Evolutionary conservation across 257 asterid species (phyloP).

Genomic region (Solanum bukasovii): DNA sequence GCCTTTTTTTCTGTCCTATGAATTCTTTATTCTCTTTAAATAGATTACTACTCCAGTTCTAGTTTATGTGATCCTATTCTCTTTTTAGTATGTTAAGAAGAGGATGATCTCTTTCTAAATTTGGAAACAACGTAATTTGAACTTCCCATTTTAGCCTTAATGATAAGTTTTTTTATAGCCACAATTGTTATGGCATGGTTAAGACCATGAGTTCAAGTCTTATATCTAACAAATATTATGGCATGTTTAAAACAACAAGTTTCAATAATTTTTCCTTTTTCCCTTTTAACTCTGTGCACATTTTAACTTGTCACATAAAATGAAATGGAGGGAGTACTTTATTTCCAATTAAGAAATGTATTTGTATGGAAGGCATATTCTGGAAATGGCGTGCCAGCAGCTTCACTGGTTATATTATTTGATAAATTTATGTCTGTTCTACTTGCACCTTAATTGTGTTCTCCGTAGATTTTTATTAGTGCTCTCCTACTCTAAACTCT

Average conservation of each 20-base stretch:
- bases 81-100: neutral
- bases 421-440: neutral
- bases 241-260: neutral
- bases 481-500: neutral
- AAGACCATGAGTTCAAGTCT: neutral
- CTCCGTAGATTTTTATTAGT: neutral
- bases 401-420: neutral
- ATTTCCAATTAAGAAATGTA: neutral
- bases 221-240: neutral
- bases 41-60: neutral
- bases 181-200: neutral
- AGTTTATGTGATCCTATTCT: neutral
- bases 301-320: neutral
- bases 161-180: neutral
- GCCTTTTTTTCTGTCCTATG: neutral
- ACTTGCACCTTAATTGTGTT: neutral
- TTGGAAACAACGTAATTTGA: neutral
- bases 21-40: neutral
- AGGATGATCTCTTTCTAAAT: neutral
- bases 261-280: neutral
- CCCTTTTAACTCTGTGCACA: neutral
- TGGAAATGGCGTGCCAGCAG: neutral
- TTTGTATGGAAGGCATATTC: neutral
- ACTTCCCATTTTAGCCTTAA: neutral
- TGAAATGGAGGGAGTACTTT: neutral